Evolutionary conservation across 2,329 filamentous ascomycete species (phyloP).

Genomic region (Fusarium torulosum): DNA sequence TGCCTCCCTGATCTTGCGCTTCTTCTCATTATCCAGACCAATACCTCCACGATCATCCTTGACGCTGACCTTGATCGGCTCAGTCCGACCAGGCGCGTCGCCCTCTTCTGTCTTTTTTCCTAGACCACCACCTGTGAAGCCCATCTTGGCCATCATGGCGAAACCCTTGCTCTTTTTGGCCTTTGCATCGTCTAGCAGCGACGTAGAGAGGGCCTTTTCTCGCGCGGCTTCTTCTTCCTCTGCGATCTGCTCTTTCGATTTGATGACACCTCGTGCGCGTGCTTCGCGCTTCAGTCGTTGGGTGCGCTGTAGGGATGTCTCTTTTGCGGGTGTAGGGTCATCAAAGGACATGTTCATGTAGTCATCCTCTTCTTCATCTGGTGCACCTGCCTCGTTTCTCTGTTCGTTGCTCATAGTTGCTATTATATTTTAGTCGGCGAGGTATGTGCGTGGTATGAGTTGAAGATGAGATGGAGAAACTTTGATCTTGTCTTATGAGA

Average conservation of each 20-base stretch:
- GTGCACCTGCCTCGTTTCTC: slow-evolving; percentile 27
- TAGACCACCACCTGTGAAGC: slow-evolving; percentile 83
- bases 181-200: slow-evolving; percentile 70
- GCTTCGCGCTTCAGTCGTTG: slow-evolving; percentile 70
- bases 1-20: slow-evolving; percentile 78
- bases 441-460: not conserved
- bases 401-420: slow-evolving; percentile 27
- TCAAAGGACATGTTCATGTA: slow-evolving; percentile 97
- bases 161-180: slow-evolving; percentile 83
- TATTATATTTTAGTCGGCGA: not conserved
- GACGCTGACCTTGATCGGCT: slow-evolving; percentile 81
- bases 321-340: slow-evolving; percentile 69
- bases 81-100: slow-evolving; percentile 57
- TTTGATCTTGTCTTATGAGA: not conserved
- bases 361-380: slow-evolving; percentile 83
- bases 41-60: slow-evolving; percentile 88
- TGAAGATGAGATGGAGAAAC: not conserved
- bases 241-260: slow-evolving; percentile 87
- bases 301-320: slow-evolving; percentile 68
- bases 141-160: slow-evolving; percentile 97
- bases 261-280: slow-evolving; percentile 74
- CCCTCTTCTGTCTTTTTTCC: slow-evolving; percentile 69
- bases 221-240: slow-evolving; percentile 78
- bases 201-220: slow-evolving; percentile 81
- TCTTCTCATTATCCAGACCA: slow-evolving; percentile 85